Base-by-base conservation (phyloP, 2,329 filamentous ascomycete species). In the Herpomyces periplanetae region DNA sequence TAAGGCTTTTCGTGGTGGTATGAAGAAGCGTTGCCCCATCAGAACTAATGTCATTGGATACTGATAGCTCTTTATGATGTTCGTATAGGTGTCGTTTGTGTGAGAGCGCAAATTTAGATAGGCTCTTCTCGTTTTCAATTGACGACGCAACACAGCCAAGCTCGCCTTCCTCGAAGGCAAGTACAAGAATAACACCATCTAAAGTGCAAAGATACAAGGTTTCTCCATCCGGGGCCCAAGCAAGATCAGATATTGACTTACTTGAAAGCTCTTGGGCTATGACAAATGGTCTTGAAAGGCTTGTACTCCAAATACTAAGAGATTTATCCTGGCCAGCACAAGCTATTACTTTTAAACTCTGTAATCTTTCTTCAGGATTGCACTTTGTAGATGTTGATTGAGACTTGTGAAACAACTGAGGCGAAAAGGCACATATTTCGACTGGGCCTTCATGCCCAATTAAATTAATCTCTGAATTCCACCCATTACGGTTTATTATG, bases 321-420 rank as follows among this genome's bases (percentile, higher is more conserved):
- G 73, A 80, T 39, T 88, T 91, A 35, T 96, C 80, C 31, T 87
- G 80, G 3, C 80, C 84, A 4, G 75, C 80, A 25, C 75, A 91
- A 5, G 84, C 80, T 28, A 96, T 84, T 1, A 96, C 75, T 0
- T 75, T 91, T 3, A 88, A 69, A n/a, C n/a, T n/a, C n/a, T n/a
- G n/a, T n/a, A n/a, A n/a, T n/a, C n/a, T n/a, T n/a, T n/a, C n/a
- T 8, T 56, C 49, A 30, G 31, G 41, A 28, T 25, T 43, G 35
- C 9, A 34, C 29, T 5, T 34, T 26, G 26, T 42, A 6, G 10
- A 36, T 10, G 37, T 38, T 16, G 40, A 38, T 5, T 43, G 39
- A 21, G 45, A 40, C 2, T 31, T 27, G 28, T 50, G 44, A 32
- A 91, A 96, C 10, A 96, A 43, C 25, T 80, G 51, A 1, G 84